A percentile compares a stretch with the other conserved stretches of the same genome.
phyloP scores from a whole-genome alignment of 2,329 filamentous ascomycete species.

The Diaporthe amygdali region DNA sequence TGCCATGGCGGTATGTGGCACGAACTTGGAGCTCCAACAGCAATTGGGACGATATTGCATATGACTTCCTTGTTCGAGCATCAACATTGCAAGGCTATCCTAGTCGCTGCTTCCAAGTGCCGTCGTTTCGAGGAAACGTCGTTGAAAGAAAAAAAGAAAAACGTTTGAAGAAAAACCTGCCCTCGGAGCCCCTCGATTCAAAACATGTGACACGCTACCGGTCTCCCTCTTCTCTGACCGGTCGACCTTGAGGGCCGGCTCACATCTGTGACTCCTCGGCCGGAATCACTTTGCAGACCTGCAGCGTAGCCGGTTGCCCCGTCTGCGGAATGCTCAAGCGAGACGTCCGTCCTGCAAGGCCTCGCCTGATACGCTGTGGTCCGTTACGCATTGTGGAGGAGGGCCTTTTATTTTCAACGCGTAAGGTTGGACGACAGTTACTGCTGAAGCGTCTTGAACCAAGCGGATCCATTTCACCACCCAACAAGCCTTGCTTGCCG shows the following conservation, averaged over 20 bases:
- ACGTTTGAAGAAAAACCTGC: no score
- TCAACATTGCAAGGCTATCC: not conserved
- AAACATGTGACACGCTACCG: not conserved
- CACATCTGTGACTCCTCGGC: not conserved
- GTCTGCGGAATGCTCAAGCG: not conserved
- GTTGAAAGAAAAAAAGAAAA: not conserved
- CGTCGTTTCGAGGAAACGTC: not conserved
- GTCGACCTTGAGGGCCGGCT: not conserved
- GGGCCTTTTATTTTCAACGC: not conserved
- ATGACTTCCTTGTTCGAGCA: not conserved
- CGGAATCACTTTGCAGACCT: not conserved
- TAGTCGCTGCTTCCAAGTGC: not conserved
- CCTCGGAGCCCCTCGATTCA: not conserved
- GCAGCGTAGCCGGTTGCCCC: not conserved
- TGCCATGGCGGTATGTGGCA: not conserved
- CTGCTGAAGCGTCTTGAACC: conserved; percentile 1
- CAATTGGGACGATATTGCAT: not conserved
- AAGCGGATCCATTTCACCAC: not conserved
- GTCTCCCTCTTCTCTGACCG: not conserved
- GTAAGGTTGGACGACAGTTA: not conserved
- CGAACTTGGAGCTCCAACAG: not conserved
- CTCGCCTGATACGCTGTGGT: not conserved
- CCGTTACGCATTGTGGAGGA: not conserved
- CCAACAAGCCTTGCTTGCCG: not conserved
- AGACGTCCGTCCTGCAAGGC: not conserved